phyloP scores from a whole-genome alignment of 768 basidiomycete species.

The Naganishia randhawae region DNA sequence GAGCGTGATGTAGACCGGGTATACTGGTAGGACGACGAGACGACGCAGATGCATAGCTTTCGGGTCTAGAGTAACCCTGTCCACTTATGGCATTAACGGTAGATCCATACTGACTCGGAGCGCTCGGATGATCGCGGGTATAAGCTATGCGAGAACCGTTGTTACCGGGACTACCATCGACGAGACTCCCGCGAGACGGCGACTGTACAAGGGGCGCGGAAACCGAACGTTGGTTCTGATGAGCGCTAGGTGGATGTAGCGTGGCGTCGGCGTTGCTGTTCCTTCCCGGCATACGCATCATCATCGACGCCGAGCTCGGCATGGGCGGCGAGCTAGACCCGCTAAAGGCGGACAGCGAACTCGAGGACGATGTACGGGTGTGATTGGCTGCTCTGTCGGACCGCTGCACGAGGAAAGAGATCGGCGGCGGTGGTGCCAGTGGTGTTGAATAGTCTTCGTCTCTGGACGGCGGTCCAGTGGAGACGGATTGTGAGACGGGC shows the following conservation, averaged over 20 bases:
- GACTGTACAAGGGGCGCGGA: slow-evolving; percentile 43
- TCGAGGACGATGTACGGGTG: slow-evolving; percentile 18
- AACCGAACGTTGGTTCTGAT: slow-evolving; percentile 36
- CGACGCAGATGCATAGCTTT: too few relatives aligned
- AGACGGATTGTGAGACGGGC: not conserved
- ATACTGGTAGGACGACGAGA: too few relatives aligned
- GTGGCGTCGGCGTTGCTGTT: slow-evolving; percentile 38
- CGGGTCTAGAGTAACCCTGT: too few relatives aligned
- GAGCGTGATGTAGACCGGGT: too few relatives aligned
- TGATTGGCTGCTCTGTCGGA: slow-evolving; percentile 36
- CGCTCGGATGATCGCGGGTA: not conserved
- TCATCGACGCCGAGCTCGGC: slow-evolving; percentile 2
- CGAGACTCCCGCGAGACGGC: slow-evolving; percentile 39
- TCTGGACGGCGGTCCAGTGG: not conserved
- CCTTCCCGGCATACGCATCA: not conserved
- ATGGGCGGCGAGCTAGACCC: not conserved
- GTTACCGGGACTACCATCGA: not conserved
- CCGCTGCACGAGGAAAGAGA: slow-evolving; percentile 73
- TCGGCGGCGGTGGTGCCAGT: slow-evolving; percentile 80
- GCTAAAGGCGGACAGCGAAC: slow-evolving; percentile 16
- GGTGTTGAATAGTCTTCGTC: slow-evolving; percentile 66
- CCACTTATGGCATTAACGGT: too few relatives aligned
- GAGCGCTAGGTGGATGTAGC: slow-evolving; percentile 35
- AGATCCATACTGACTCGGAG: too few relatives aligned
- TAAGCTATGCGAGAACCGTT: not conserved